Evolutionary conservation across 2,329 filamentous ascomycete species (phyloP), one percentile per base, ranked within the genome.

Genomic region (Pseudogymnoascus sp.): DNA sequence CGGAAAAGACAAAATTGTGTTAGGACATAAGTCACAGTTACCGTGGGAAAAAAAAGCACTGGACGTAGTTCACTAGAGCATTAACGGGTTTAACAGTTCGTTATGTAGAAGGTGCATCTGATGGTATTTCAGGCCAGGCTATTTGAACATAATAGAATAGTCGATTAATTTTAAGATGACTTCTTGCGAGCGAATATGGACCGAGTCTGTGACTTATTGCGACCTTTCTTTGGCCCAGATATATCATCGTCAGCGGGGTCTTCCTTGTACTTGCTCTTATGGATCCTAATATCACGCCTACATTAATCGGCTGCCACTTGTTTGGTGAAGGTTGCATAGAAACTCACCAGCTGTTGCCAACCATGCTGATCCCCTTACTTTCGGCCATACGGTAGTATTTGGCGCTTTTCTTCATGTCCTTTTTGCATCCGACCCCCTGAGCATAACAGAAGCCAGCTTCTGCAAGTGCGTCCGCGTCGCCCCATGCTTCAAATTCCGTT

Each of bases 361-460:
- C 89, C 92, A 97, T 97, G 75, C 87, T 96, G 81, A 97, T 93
- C 5, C 95, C 95, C 76, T 95, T 95, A 23, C 88, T 87, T 74
- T 96, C 95, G 5, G 95, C 95, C 79, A 88, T 83, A 21, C 95
- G 88, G 74, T 97, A 97, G 71, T 95, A 91, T 65, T 86, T 89
- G 64, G 95, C 93, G 59, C 91, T 93, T 78, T 93, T 97, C 79
- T 92, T 97, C 72, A 97, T 79, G 72, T 97, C 90, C 77, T 97
- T 99, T 80, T 95, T 96, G 74, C 90, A 96, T 4, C 95, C 95
- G 61, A 96, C 81, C 7, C 93, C 95, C 73, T 97, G 88, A 0
- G 92, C 91, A 71, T 97, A 99, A 78, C 93, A 99, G 76, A 95
- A 97, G 14, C 93, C 95, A 6, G 95, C 91, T 77, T 99, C 95